Base-by-base conservation (phyloP, 176 grass and related monocot genomes). In the Neostapfia colusana region DNA sequence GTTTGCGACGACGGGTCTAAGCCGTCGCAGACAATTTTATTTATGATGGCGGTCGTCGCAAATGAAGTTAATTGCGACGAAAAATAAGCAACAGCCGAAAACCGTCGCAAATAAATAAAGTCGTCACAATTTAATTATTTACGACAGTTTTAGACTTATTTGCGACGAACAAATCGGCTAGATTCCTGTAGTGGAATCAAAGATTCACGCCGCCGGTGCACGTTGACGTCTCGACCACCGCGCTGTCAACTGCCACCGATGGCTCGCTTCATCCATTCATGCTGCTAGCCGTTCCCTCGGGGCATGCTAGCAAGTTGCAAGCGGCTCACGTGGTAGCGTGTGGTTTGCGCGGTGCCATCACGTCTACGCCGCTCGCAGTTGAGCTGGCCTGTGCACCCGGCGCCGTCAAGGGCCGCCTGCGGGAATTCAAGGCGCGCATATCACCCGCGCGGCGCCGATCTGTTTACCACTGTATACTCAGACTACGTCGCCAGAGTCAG, bases 161-260 rank as follows among this genome's bases (percentile, higher is more conserved):
- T n/a, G n/a, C n/a, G n/a, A n/a, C n/a, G n/a, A n/a, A n/a, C n/a
- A n/a, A n/a, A n/a, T n/a, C n/a, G n/a, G n/a, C n/a, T n/a, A n/a
- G n/a, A n/a, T n/a, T n/a, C n/a, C n/a, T n/a, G n/a, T n/a, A n/a
- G n/a, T n/a, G n/a, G n/a, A n/a, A n/a, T n/a, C n/a, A n/a, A n/a
- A n/a, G 39, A 10, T 14, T 61, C 27, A 25, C 2, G 43, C 6
- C 1, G 8, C 38, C 7, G 54, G 13, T 27, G 48, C 73, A 45
- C 15, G 24, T 46, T 10, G 73, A 76, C 73, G 73, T 48, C 73
- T 6, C 73, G 63, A 76, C 73, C 73, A 76, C 58, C 58, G 10
- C 1, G 41, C 34, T 23, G 20, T 63, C 59, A 0, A 36, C 36
- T 50, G 37, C 18, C 18, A 21, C 37, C 11, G 12, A 27, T 5